Evolutionary conservation across 805 yeast species (phyloP).

Genomic region (Kodamaea lidongshanica): DNA sequence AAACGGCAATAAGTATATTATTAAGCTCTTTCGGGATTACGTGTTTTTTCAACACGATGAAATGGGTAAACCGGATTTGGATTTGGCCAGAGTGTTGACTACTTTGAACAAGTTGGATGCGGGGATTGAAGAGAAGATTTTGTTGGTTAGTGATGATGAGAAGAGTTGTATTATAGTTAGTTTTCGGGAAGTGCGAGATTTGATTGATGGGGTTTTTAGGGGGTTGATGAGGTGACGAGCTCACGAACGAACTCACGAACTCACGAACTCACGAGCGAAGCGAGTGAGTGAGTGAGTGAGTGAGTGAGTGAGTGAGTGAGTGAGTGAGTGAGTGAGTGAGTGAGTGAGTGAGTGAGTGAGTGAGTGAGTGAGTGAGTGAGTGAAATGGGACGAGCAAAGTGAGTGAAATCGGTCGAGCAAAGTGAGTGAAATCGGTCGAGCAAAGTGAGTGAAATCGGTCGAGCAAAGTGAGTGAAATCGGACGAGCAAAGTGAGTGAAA

Average conservation of each 20-base stretch:
- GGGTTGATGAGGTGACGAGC: conserved; percentile 30
- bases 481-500: no score
- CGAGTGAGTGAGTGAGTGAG: conserved; percentile 73
- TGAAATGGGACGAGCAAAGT: no score
- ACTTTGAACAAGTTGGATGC: conserved; percentile 87
- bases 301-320: conserved; percentile 64
- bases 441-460: no score
- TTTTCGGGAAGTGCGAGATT: conserved; percentile 72
- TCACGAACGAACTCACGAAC: no score
- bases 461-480: no score
- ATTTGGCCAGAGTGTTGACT: conserved; percentile 72
- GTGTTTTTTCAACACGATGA: conserved; percentile 83
- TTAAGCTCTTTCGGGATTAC: conserved; percentile 69
- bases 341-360: neutral
- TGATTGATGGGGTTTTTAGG: conserved; percentile 61
- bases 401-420: no score
- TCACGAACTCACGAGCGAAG: no score
- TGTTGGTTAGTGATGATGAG: conserved; percentile 80
- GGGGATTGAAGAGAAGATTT: conserved; percentile 76
- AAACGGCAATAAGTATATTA: conserved; percentile 60
- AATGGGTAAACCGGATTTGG: conserved; percentile 68
- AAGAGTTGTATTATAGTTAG: conserved; percentile 78
- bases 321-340: conserved; percentile 48
- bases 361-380: no score
- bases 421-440: no score